Conservation (phyloP, 208 protist species). For the Porcisia deanei region DNA sequence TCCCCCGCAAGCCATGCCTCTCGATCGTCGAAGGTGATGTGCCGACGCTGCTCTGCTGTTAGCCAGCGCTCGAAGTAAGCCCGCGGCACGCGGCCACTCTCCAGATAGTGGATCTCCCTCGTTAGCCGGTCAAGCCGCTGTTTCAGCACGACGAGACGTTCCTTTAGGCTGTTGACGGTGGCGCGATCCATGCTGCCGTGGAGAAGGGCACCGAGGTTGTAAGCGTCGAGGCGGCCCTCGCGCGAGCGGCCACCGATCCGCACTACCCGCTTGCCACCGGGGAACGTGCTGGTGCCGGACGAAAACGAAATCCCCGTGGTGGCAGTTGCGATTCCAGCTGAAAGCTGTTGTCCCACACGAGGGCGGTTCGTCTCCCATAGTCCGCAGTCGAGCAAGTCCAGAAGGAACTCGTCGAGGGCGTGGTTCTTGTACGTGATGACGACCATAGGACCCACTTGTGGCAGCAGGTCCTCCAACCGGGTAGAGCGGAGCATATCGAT, state of each 20-base stretch:
- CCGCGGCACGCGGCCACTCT: slow-evolving; percentile 77
- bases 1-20: slow-evolving; percentile 80
- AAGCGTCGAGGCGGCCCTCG: slow-evolving; percentile 64
- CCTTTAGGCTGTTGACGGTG: slow-evolving; percentile 74
- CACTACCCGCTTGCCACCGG: slow-evolving; percentile 73
- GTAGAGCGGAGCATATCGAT: slow-evolving; percentile 64
- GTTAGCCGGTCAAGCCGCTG: slow-evolving; percentile 75
- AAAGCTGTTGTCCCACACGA: slow-evolving; percentile 31
- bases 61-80: slow-evolving; percentile 87
- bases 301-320: background rate
- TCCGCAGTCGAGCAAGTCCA: slow-evolving; percentile 73
- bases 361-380: slow-evolving; percentile 71
- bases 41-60: slow-evolving; percentile 73
- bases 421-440: slow-evolving; percentile 96
- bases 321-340: slow-evolving; percentile 11
- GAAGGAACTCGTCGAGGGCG: slow-evolving; percentile 94
- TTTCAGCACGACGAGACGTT: slow-evolving; percentile 74
- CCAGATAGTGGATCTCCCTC: slow-evolving; percentile 86
- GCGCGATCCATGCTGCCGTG: slow-evolving; percentile 59
- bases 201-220: slow-evolving; percentile 78
- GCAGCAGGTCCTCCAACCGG: slow-evolving; percentile 56
- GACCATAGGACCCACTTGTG: slow-evolving; percentile 85
- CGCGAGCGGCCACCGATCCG: slow-evolving; percentile 86
- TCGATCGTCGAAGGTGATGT: slow-evolving; percentile 81
- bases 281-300: slow-evolving; percentile 54